Conservation (phyloP, 345 rosid species). For the Firmiana major region DNA sequence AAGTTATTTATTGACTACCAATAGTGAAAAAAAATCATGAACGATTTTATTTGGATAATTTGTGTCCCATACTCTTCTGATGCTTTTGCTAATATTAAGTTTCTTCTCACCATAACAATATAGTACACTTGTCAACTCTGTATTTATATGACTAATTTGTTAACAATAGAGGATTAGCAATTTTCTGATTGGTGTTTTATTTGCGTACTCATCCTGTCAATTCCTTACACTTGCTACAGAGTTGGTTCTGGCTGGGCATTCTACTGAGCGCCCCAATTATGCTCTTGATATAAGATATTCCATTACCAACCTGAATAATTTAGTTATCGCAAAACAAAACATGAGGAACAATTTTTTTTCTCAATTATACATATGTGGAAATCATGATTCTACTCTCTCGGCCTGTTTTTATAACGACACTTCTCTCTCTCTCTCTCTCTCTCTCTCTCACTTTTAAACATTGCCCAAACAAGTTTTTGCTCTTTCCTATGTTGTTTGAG, state of each 20-base stretch:
- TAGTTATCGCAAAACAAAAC: background rate
- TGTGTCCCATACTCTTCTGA: background rate
- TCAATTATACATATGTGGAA: background rate
- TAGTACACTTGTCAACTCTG: background rate
- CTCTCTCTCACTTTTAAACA: background rate
- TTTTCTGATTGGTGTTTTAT: background rate
- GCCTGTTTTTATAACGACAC: background rate
- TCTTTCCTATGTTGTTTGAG: background rate
- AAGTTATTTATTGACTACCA: conserved; percentile 7
- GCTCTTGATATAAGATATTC: background rate
- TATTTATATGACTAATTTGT: background rate
- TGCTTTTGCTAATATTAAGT: background rate
- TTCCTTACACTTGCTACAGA: background rate
- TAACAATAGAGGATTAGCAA: background rate
- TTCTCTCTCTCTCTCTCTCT: background rate
- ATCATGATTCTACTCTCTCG: background rate
- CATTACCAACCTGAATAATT: background rate
- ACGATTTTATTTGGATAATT: background rate
- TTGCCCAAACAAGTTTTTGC: background rate
- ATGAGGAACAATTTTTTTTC: background rate
- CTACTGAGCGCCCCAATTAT: background rate
- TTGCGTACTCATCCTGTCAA: background rate
- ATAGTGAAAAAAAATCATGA: background rate
- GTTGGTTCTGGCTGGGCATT: background rate
- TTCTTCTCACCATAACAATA: background rate